A percentile compares a stretch with the other conserved stretches of the same genome.
phyloP scores from a whole-genome alignment of 2,329 filamentous ascomycete genomes.

The Aspergillus candidus region DNA sequence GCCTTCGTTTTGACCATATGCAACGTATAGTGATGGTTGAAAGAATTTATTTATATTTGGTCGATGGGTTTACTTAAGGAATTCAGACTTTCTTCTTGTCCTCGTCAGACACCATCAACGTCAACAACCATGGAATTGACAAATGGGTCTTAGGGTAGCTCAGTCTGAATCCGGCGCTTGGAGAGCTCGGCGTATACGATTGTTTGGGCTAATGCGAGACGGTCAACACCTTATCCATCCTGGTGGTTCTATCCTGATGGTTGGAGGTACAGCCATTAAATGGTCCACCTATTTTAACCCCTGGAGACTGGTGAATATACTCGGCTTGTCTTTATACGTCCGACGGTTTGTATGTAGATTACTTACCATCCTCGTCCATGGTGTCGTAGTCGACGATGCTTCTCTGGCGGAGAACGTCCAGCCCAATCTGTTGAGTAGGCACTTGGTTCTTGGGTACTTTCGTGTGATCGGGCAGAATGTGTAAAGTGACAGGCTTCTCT shows the following conservation, averaged over 20 bases:
- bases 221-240: background rate
- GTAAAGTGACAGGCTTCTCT: background rate
- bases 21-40: too few species aligned
- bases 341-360: too few species aligned
- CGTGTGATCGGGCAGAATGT: background rate
- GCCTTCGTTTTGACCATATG: too few species aligned
- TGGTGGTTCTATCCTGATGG: background rate
- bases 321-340: background rate
- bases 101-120: too few species aligned
- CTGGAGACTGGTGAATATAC: conserved; percentile 22
- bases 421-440: conserved; percentile 16
- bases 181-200: conserved; percentile 47
- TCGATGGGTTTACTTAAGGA: too few species aligned
- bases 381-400: conserved; percentile 50
- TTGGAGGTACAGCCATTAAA: conserved; percentile 51
- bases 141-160: too few species aligned
- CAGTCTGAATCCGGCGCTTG: too few species aligned
- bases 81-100: too few species aligned
- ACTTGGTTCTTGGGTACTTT: conserved; percentile 9
- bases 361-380: conserved; percentile 43
- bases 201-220: conserved; percentile 27
- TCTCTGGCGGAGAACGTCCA: conserved; percentile 41
- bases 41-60: too few species aligned
- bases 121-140: too few species aligned
- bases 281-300: conserved; percentile 42